phyloP scores from a whole-genome alignment of 2,329 filamentous ascomycete genomes.

The Biscogniauxia marginata region DNA sequence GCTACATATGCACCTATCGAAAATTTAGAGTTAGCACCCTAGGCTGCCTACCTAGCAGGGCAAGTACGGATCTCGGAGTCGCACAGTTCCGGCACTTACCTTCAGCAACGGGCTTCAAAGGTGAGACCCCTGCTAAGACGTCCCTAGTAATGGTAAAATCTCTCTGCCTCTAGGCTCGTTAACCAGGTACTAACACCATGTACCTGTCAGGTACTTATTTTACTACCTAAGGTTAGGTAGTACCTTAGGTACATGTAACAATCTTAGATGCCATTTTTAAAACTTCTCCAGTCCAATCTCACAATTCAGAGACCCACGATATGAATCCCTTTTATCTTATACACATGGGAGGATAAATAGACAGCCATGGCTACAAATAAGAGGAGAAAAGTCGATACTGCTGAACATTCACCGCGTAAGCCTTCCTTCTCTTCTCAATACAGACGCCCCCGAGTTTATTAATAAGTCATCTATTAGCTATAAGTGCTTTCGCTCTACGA shows the following conservation, averaged over 20 bases:
- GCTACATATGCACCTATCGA: neutral
- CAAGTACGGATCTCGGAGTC: no score
- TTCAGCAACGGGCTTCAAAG: neutral
- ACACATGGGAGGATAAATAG: neutral
- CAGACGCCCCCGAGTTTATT: conserved; percentile 1
- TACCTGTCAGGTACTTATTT: neutral
- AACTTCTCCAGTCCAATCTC: neutral
- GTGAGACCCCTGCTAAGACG: neutral
- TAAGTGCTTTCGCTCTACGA: conserved; percentile 46
- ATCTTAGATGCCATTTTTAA: no score
- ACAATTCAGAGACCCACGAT: neutral
- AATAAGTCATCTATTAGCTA: conserved; percentile 27
- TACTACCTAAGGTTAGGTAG: neutral
- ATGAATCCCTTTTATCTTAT: no score
- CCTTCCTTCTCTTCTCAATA: conserved; percentile 1
- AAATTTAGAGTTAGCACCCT: no score
- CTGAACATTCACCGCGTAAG: conserved; percentile 35
- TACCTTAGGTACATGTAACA: neutral
- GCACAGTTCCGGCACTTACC: no score
- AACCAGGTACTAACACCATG: neutral
- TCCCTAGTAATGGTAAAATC: neutral
- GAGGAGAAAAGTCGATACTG: conserved; percentile 41
- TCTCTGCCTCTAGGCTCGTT: neutral
- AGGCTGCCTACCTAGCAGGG: no score
- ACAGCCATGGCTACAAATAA: conserved; percentile 35